phyloP scores from a whole-genome alignment of 2,329 filamentous ascomycete genomes.

The Fusarium coffeatum region DNA sequence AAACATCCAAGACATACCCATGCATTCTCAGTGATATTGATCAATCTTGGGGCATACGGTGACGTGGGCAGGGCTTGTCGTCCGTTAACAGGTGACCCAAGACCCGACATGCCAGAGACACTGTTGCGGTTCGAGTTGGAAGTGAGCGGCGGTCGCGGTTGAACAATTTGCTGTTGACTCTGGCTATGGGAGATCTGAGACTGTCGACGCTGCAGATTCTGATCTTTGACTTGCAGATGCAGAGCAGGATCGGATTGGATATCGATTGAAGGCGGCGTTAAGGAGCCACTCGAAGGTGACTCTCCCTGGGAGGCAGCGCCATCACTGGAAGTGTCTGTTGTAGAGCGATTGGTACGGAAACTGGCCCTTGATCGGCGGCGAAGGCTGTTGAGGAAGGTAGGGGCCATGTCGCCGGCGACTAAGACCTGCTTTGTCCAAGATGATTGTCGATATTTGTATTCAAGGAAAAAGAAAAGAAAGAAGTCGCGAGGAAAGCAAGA shows the following conservation, averaged over 20 bases:
- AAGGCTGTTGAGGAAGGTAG: constrained; percentile 76
- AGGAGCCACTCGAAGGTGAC: constrained; percentile 73
- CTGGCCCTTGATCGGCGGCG: constrained; percentile 81
- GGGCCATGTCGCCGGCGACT: constrained; percentile 58
- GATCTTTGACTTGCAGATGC: constrained; percentile 68
- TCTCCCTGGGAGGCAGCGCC: constrained; percentile 68
- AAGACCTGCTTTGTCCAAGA: constrained; percentile 28
- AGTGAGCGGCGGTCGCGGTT: constrained; percentile 54
- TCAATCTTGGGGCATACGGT: constrained; percentile 81
- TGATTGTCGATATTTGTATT: constrained; percentile 16
- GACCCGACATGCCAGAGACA: constrained; percentile 71
- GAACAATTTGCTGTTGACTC: constrained; percentile 44
- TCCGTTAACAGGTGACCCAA: constrained; percentile 66
- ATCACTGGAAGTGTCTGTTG: constrained; percentile 70
- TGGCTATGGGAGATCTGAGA: constrained; percentile 36
- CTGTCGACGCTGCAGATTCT: constrained; percentile 34
- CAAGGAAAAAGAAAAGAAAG: not conserved
- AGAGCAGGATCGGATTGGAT: constrained; percentile 74
- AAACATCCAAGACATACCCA: constrained; percentile 72
- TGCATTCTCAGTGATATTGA: constrained; percentile 82
- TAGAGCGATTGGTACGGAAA: constrained; percentile 72
- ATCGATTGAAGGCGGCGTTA: constrained; percentile 80
- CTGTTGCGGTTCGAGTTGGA: constrained; percentile 69
- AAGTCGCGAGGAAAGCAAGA: constrained; percentile 23
- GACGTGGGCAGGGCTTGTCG: constrained; percentile 73